Base-by-base conservation (phyloP, 2,329 filamentous ascomycete genomes). In the Exophiala sideris region DNA sequence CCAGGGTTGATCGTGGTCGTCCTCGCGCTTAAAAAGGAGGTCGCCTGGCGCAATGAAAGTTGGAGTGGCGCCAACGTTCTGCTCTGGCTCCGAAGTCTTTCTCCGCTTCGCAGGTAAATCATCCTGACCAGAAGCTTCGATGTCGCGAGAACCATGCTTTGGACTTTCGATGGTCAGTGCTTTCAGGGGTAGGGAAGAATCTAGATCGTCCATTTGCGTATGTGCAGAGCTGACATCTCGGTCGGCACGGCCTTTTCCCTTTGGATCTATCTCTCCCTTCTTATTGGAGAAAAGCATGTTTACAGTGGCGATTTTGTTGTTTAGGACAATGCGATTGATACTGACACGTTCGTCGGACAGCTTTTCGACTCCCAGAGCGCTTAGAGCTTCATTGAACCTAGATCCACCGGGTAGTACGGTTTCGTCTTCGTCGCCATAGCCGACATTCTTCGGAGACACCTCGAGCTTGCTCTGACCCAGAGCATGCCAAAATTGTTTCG, bases 401-500 rank as follows among this genome's bases (percentile, higher is more conserved):
- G 14, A 2, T 2, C 12, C 41, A 11, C 21, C 41, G 11, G 21
- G 18, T 16, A 38, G 35, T 5, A 12, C 35, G 14, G 35, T 12
- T 38, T 38, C 14, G 14, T 16, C 11, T 11, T 38, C 35, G 10
- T 38, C 10, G 10, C 11, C 35, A 11, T 29, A 29, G 24, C 24
- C 24, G 5, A 5, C 5, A 29, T 29, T 29, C 24, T 8, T 29
- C 24, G 24, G 24, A 8, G 24, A 29, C 7, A 5, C 18, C 9
- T 47, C 50, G 33, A 63, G 51, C 20, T 52, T 35, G 11, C 40
- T 54, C 24, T 41, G 33, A 35, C 44, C 29, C 21, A 64, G n/a
- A 16, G 49, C 50, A 12, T 52, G 52, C 70, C 70, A 73, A 48
- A 66, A 68, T 5, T 58, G 60, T 11, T 66, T 57, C 2, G 68